A percentile compares a stretch with the other conserved stretches of the same genome.
phyloP scores from a whole-genome alignment of 2,329 filamentous ascomycete genomes.

The Alternaria sp. region DNA sequence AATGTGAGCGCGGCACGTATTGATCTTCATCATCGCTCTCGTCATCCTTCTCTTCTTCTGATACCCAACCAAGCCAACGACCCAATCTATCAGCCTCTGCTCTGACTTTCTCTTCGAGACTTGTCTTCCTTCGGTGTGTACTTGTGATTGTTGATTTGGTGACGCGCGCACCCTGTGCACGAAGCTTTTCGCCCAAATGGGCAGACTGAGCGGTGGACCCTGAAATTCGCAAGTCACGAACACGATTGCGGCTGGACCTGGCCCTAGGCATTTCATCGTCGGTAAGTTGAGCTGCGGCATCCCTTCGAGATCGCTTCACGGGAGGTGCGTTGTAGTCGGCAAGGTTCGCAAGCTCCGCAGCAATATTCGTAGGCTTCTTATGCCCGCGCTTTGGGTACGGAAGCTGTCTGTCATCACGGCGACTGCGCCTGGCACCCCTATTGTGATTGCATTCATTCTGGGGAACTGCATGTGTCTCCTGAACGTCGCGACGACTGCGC shows the following conservation, averaged over 20 bases:
- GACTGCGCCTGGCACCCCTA: not conserved
- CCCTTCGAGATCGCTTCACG: not conserved
- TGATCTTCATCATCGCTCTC: not conserved
- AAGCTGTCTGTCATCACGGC: not conserved
- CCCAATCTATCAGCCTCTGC: not conserved
- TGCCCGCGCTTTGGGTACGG: not conserved
- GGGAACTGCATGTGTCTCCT: not conserved
- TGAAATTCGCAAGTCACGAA: not conserved
- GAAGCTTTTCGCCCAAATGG: not conserved
- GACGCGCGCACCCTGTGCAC: not conserved
- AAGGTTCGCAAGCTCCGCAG: constrained; percentile 3
- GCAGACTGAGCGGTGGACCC: not conserved
- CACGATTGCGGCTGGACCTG: not conserved
- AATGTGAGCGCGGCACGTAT: not conserved
- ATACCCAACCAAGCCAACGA: not conserved
- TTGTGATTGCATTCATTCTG: not conserved
- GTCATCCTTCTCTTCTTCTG: not conserved
- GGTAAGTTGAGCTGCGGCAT: not conserved
- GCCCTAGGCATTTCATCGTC: not conserved
- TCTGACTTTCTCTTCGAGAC: not conserved
- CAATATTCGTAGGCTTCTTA: not conserved
- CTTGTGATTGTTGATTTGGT: not conserved
- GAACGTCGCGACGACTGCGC: not conserved
- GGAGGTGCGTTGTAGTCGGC: constrained; percentile 10
- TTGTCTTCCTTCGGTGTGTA: not conserved